Base-by-base conservation (phyloP, 768 basidiomycete genomes). In the Boletus speciosus region DNA sequence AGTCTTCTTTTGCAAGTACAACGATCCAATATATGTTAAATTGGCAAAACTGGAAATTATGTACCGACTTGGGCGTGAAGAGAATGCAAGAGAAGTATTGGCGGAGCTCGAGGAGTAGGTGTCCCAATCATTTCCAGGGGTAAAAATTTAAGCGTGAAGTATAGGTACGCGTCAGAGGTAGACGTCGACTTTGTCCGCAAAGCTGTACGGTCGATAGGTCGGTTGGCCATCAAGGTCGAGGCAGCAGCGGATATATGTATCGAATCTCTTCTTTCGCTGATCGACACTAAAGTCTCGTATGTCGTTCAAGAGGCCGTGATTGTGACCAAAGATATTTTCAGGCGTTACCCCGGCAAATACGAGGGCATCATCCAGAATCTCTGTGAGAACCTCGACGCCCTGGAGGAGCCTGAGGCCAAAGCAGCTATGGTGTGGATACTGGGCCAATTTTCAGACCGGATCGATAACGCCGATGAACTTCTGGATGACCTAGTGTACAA, bases 1-100 rank as follows among this genome's bases (percentile, higher is more conserved):
- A 64, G 95, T 98, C 14, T 98, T 99, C 75, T 99, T 99, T 74
- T 98, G 94, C 88, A 98, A 99, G 73, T 99, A 98, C 72, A 98
- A 98, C 69, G 97, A 98, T 65, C 97, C 97, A 3, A 97, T 98
- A 61, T 99, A 98, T 69, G 93, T 98, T 69, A 98, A 99, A 70
- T 80, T 99, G 31, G 96, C 95, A 47, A 98, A 99, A 64, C 78
- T 99, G 49, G 97, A 98, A 72, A 98, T 98, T 66, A 98, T 99
- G 91, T 98, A 98, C 71, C 86, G 97, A 10, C 79, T 99, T 19
- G 93, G 95, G 9, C 83, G 92, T n/a, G 86, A 93, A 54, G 93
- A 94, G 67, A 99, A 98, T 68, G 90, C 90, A 19, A 80, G 79
- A 57, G 93, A 98, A 66, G 94, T 99, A 1, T 76, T 99, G 14